Conservation (phyloP, 1,139 yeast genomes). For the Kurtzmaniella quercitrusa region DNA sequence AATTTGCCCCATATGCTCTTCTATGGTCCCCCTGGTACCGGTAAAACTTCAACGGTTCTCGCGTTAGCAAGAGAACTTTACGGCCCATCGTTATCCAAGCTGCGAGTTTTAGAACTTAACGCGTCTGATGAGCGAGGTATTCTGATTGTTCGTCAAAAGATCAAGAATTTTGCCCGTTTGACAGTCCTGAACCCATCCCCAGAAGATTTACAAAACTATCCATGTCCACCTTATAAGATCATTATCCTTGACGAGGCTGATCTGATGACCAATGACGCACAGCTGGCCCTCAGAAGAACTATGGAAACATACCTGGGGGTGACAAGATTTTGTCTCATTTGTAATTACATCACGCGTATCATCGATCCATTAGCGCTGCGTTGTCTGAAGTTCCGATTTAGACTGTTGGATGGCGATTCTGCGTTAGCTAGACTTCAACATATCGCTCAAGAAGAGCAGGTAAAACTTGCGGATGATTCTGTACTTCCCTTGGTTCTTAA, state of each 20-base stretch:
- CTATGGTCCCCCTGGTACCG: constrained; percentile 98
- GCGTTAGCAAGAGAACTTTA: constrained; percentile 84
- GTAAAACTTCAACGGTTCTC: constrained; percentile 88
- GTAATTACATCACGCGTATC: constrained; percentile 93
- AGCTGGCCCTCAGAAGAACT: constrained; percentile 88
- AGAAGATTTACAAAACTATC: constrained; percentile 67
- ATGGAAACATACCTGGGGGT: constrained; percentile 93
- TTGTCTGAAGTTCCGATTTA: constrained; percentile 92
- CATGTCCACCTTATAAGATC: constrained; percentile 93
- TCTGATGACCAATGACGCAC: constrained; percentile 98
- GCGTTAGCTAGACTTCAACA: constrained; percentile 64
- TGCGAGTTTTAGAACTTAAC: constrained; percentile 84
- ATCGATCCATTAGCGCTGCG: constrained; percentile 96
- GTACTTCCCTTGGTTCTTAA: constrained; percentile 60
- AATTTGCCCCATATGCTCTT: constrained; percentile 94
- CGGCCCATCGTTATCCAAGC: constrained; percentile 64
- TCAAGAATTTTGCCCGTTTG: constrained; percentile 86
- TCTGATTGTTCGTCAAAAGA: constrained; percentile 85
- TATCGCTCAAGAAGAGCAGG: constrained; percentile 54
- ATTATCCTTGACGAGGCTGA: constrained; percentile 93
- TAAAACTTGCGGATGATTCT: constrained; percentile 36
- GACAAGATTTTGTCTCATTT: constrained; percentile 88
- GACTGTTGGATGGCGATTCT: constrained; percentile 64
- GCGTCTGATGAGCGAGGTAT: constrained; percentile 98
- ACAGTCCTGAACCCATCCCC: constrained; percentile 77